These are phyloP conservation scores for Nannizzia gypsea DNA, from an alignment of 2,329 filamentous ascomycete species.

Conservation along the genomic window DNA sequence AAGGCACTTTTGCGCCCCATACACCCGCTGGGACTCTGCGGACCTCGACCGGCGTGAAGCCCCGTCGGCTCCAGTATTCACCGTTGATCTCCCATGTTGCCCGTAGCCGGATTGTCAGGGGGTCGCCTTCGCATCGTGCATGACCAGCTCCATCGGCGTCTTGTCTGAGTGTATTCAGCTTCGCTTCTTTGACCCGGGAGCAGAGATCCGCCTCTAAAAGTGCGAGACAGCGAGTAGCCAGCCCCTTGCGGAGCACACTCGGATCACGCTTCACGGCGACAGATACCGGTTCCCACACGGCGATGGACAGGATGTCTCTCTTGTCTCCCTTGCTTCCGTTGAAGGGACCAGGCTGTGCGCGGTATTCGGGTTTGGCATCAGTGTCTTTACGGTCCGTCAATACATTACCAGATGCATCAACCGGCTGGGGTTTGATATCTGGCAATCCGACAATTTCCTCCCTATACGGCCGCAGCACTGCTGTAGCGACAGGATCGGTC, in stretches of 20 bases:
- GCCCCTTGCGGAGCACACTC: slow-evolving; percentile 2
- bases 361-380: no score
- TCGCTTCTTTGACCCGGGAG: slow-evolving; percentile 5
- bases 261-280: slow-evolving; percentile 8
- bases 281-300: slow-evolving; percentile 7
- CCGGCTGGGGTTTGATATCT: slow-evolving; percentile 2
- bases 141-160: not conserved
- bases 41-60: slow-evolving; percentile 6
- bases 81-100: slow-evolving; percentile 1
- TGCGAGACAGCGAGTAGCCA: slow-evolving; percentile 7
- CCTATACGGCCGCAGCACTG: slow-evolving; percentile 1
- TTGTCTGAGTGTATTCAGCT: not conserved
- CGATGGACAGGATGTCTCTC: slow-evolving; percentile 1
- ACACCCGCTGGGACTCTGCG: slow-evolving; percentile 6
- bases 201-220: slow-evolving; percentile 7
- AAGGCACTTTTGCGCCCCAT: slow-evolving; percentile 1
- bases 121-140: not conserved
- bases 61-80: slow-evolving; percentile 10
- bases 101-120: slow-evolving; percentile 8
- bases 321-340: no score
- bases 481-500: slow-evolving; percentile 8
- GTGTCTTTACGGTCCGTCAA: no score
- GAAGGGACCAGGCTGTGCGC: no score
- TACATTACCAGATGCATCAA: not conserved
- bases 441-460: not conserved